phyloP scores from a whole-genome alignment of 371 early-diverging fungal species.

The Rhizopus microsporus region DNA sequence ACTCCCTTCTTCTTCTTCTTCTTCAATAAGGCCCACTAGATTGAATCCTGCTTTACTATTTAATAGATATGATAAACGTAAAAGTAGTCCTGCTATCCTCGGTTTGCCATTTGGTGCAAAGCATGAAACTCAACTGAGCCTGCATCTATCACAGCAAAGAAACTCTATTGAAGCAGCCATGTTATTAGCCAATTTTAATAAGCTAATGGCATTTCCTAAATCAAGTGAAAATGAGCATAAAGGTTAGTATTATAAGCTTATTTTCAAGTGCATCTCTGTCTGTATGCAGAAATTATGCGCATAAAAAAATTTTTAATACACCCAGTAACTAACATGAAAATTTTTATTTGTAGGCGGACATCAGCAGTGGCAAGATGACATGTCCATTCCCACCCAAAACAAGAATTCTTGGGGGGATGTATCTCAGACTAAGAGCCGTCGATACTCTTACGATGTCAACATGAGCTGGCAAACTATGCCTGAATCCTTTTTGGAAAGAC shows the following conservation, averaged over 20 bases:
- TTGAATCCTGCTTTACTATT: slow-evolving; percentile 27
- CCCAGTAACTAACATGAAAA: background rate
- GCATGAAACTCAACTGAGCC: slow-evolving; percentile 37
- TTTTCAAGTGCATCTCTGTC: background rate
- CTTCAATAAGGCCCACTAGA: background rate
- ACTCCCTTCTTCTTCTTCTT: background rate
- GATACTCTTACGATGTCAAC: slow-evolving; percentile 47
- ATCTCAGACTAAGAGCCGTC: slow-evolving; percentile 23
- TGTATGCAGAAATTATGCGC: slow-evolving; percentile 34
- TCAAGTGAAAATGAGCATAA: slow-evolving; percentile 21
- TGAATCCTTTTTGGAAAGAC: slow-evolving; percentile 34
- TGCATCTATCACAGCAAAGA: slow-evolving; percentile 44
- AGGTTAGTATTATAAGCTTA: slow-evolving; percentile 19
- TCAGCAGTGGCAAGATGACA: slow-evolving; percentile 46
- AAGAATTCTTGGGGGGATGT: slow-evolving; percentile 29
- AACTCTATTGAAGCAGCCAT: slow-evolving; percentile 57
- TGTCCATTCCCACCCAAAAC: slow-evolving; percentile 38
- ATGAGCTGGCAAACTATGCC: slow-evolving; percentile 50
- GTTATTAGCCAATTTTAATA: slow-evolving; percentile 50
- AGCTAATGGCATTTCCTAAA: slow-evolving; percentile 28
- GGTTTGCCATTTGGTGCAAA: slow-evolving; percentile 41
- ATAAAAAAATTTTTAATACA: slow-evolving; percentile 27
- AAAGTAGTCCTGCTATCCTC: slow-evolving; percentile 52
- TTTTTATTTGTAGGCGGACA: slow-evolving; percentile 5
- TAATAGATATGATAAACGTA: slow-evolving; percentile 42